Evolutionary conservation across 1,139 yeast species (phyloP), one percentile per base, ranked within the genome.

Genomic region (Fermentozyma sake): DNA sequence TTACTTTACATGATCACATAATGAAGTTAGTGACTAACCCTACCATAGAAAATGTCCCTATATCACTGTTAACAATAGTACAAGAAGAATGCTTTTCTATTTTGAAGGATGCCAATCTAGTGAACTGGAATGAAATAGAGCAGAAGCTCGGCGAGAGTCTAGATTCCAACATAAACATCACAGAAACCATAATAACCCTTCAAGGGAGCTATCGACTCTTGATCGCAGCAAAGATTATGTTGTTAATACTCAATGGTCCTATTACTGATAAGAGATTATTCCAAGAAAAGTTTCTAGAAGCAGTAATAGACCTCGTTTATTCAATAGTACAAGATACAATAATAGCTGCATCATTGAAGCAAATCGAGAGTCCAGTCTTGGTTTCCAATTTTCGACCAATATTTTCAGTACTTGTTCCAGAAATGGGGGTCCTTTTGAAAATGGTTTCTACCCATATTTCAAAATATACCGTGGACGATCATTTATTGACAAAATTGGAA

Each of bases 401-500:
- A 18, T 25, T 31, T 14, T 24, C 34, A 6, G 22, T 14, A 10
- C 14, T 34, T 7, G 7, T 22, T 9, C 17, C 28, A 7, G 36
- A 34, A 8, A n/a, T 35, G 12, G 22, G 29, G 5, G 16, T 25
- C 4, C 20, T 32, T 6, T 6, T 30, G 14, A 29, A 26, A 12
- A 22, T 30, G 27, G n/a, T 36, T 3, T 16, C 28, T 31, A 31
- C 31, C 25, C 46, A 35, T 31, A 40, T 42, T 17, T 35, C 32
- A 13, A 30, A 26, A 8, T 48, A 45, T 32, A 50, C 52, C 4
- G 35, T 68, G 6, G 71, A 68, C 25, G 83, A 76, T 28, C 58
- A 55, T 2, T 39, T 63, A 1, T 41, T 75, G 14, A 72, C 80
- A 0, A 64, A 65, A 29, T 43, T 76, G 16, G 83, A 76, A 35